Conservation (phyloP, 2,329 filamentous ascomycete species). For the Phyllachora maydis region DNA sequence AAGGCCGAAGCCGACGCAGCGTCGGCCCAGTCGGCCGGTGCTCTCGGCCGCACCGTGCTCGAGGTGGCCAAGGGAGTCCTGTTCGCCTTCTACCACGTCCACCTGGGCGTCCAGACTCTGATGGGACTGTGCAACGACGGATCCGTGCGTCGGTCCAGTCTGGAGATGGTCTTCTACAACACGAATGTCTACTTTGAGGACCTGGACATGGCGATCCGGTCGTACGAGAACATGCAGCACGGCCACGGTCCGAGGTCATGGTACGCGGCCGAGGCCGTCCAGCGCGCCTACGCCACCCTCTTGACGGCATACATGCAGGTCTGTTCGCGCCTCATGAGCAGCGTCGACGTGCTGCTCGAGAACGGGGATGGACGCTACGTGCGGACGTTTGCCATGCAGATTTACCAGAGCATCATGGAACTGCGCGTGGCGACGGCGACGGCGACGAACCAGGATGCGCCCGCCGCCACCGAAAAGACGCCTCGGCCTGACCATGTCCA, state of each 20-base stretch:
- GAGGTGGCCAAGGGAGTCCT: constrained; percentile 47
- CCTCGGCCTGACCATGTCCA: too few relatives aligned
- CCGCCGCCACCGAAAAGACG: too few relatives aligned
- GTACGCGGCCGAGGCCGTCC: too few relatives aligned
- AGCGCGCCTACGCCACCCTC: constrained; percentile 37
- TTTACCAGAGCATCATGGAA: constrained; percentile 47
- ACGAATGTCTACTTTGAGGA: constrained; percentile 46
- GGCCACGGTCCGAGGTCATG: too few relatives aligned
- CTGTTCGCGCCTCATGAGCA: constrained; percentile 35
- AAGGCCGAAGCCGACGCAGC: constrained; percentile 37
- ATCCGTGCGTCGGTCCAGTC: constrained; percentile 36
- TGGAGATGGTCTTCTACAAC: constrained; percentile 46
- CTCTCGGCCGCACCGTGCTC: too few relatives aligned
- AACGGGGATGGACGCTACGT: constrained; percentile 45
- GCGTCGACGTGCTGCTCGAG: constrained; percentile 40
- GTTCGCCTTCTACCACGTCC: constrained; percentile 44
- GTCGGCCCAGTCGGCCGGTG: too few relatives aligned
- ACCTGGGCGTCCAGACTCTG: constrained; percentile 42
- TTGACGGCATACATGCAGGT: constrained; percentile 45
- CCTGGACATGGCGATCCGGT: constrained; percentile 41
- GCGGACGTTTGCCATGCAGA: constrained; percentile 36
- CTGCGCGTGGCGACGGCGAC: constrained; percentile 23
- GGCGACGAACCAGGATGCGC: too few relatives aligned
- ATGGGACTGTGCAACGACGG: constrained; percentile 39
- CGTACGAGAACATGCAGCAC: constrained; percentile 28